Base-by-base conservation (phyloP, 2,329 filamentous ascomycete species). In the Paracoccidioides lutzii region DNA sequence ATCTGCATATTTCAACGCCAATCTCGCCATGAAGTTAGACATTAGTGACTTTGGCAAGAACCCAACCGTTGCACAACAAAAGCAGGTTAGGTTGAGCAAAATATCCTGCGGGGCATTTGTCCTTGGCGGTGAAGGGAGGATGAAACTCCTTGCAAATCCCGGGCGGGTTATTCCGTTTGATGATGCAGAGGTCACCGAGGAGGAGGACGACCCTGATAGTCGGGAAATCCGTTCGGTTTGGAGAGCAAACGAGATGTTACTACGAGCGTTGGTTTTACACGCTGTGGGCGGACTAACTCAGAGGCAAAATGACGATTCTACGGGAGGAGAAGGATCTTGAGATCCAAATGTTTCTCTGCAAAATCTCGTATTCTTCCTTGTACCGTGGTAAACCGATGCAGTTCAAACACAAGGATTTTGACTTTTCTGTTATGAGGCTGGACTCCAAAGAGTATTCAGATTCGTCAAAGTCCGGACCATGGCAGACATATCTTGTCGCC, bases 11-110 rank as follows among this genome's bases (percentile, higher is more conserved):
- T 56, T 73, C 32, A 63, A 68, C 33, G 64, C 61, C 5, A 68
- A 73, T 61, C 63, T 73, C 44, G 71, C 71, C 4, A 70, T 73
- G 69, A 65, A 68, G 30, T 54, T 73, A 32, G 65, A 72, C 54
- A 52, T 73, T 28, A 43, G 14, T 10, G 30, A 41, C 6, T 48
- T 53, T 42, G 43, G 30, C 9, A 38, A 53, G 3, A 48, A 41
- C 5, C 28, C 38, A 60, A 62, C 52, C 61, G 55, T 30, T 28
- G 35, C 0, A 28, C 57, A 61, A 8, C 61, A 58, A 3, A 59
- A 66, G 30, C 63, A 70, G 59, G 61, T 71, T 10, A 65, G 69
- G 3, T 58, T 73, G 5, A 67, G 66, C 8, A 71, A 70, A 49
- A 59, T 72, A 53, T 66, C 69, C 0, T 73, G 69, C 55, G 67